These are phyloP conservation scores for Cladosporium oxysporum DNA, from an alignment of 2,329 filamentous ascomycete genomes.

Conservation along the genomic window DNA sequence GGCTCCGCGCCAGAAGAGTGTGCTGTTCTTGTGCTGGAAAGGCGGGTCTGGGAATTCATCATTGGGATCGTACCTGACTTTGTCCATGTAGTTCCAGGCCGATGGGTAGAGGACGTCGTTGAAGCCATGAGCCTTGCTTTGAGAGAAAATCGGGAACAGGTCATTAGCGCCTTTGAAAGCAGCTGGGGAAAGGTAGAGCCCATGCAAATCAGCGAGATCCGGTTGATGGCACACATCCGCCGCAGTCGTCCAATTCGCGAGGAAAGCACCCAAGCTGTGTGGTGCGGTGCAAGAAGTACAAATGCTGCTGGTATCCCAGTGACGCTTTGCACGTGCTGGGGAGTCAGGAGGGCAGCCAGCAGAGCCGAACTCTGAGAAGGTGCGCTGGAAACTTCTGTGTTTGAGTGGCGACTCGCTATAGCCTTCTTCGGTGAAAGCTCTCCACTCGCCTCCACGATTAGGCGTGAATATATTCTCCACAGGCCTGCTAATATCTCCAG, in stretches of 20 bases:
- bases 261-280: conserved; percentile 68
- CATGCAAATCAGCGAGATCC: conserved; percentile 72
- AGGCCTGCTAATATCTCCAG: conserved; percentile 27
- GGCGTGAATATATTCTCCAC: conserved; percentile 37
- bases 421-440: conserved; percentile 34
- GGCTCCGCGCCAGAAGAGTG: conserved; percentile 74
- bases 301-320: conserved; percentile 65
- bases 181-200: conserved; percentile 68
- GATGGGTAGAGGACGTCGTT: conserved; percentile 75
- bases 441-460: conserved; percentile 44
- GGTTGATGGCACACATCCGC: conserved; percentile 75
- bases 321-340: conserved; percentile 57
- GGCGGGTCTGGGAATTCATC: conserved; percentile 53
- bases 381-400: conserved; percentile 41
- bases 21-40: conserved; percentile 64
- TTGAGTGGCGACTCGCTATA: conserved; percentile 32
- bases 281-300: conserved; percentile 64
- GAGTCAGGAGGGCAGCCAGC: conserved; percentile 64
- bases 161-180: conserved; percentile 63
- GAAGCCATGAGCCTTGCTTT: conserved; percentile 71
- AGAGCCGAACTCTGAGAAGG: conserved; percentile 32
- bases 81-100: conserved; percentile 63
- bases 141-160: conserved; percentile 73
- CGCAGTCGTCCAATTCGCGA: conserved; percentile 65
- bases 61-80: conserved; percentile 54